A percentile compares a stretch with the other conserved stretches of the same genome.
These are phyloP conservation scores for Gastroboletus turbinatus DNA, from an alignment of 1,284 basidiomycete species.

Conservation along the genomic window DNA sequence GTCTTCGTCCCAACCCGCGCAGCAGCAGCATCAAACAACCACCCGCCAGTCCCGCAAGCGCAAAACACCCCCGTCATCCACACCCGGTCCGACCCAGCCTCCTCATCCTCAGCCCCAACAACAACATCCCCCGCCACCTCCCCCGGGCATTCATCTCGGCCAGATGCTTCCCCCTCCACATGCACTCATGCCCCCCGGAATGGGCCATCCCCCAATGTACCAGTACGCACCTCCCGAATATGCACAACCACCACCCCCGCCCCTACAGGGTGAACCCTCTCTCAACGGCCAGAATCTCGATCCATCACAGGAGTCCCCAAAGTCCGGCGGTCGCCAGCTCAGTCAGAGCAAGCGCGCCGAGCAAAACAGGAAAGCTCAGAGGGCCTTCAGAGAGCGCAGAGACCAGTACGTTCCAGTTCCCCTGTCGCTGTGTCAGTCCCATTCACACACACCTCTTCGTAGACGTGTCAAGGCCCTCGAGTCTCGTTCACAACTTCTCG, in stretches of 20 bases:
- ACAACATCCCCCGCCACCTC: slow-evolving; percentile 23
- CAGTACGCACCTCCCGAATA: slow-evolving; percentile 38
- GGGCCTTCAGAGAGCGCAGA: slow-evolving; percentile 79
- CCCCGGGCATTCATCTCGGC: slow-evolving; percentile 37
- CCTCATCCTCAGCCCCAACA: slow-evolving; percentile 34
- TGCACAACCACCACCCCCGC: slow-evolving; percentile 31
- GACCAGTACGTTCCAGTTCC: slow-evolving; percentile 60
- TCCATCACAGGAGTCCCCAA: not conserved
- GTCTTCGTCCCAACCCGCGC: slow-evolving; percentile 23
- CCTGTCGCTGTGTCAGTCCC: slow-evolving; percentile 1
- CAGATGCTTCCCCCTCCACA: slow-evolving; percentile 53
- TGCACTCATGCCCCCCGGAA: slow-evolving; percentile 47
- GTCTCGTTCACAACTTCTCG: slow-evolving; percentile 76
- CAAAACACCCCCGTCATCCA: slow-evolving; percentile 43
- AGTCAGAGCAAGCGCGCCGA: slow-evolving; percentile 81
- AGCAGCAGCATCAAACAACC: slow-evolving; percentile 32
- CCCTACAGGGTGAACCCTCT: slow-evolving; percentile 33
- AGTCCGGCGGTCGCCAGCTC: slow-evolving; percentile 48
- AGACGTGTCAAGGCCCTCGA: slow-evolving; percentile 84
- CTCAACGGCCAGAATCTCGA: slow-evolving; percentile 29
- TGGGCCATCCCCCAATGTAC: slow-evolving; percentile 31
- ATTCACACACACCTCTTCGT: slow-evolving; percentile 12
- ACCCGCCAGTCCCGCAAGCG: slow-evolving; percentile 47
- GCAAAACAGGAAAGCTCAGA: slow-evolving; percentile 83
- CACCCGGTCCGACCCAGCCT: slow-evolving; percentile 20